Percentiles rank a stretch among this genome's conserved stretches.
Conservation (phyloP, 805 yeast genomes). For the Maudiozyma saulgeensis region DNA sequence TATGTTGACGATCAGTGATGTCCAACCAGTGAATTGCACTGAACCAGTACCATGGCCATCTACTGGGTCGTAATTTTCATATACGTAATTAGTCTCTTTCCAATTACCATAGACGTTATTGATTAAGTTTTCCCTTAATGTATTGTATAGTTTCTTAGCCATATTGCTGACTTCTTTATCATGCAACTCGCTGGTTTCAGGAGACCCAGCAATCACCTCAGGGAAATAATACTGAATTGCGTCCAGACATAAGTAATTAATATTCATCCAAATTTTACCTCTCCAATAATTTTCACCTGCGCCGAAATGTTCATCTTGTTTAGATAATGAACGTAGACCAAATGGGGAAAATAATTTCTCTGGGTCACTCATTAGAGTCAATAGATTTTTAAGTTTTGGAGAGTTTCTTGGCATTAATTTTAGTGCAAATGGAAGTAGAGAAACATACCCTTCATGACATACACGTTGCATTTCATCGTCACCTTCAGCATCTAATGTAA, state of each 20-base stretch:
- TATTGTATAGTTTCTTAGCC: slow-evolving; percentile 43
- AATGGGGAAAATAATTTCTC: slow-evolving; percentile 64
- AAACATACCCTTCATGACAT: slow-evolving; percentile 86
- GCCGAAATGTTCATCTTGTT: slow-evolving; percentile 53
- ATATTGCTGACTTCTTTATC: slow-evolving; percentile 10
- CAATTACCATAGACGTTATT: slow-evolving; percentile 61
- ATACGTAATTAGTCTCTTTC: slow-evolving; percentile 67
- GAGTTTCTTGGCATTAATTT: slow-evolving; percentile 47
- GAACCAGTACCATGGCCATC: slow-evolving; percentile 75
- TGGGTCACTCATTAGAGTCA: slow-evolving; percentile 57
- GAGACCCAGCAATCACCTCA: slow-evolving; percentile 15
- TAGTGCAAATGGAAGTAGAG: slow-evolving; percentile 76
- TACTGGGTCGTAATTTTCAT: slow-evolving; percentile 80
- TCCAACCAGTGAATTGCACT: slow-evolving; percentile 91
- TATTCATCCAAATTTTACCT: slow-evolving; percentile 87
- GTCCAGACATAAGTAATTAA: slow-evolving; percentile 75
- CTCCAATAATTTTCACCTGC: slow-evolving; percentile 92
- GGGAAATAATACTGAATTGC: slow-evolving; percentile 49
- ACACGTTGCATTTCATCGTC: slow-evolving; percentile 49
- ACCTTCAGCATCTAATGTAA: slow-evolving; percentile 54
- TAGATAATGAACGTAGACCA: slow-evolving; percentile 78
- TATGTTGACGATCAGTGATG: slow-evolving; percentile 68
- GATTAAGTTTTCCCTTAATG: slow-evolving; percentile 59
- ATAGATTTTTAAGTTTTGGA: slow-evolving; percentile 39
- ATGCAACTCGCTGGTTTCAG: slow-evolving; percentile 4